Percentiles rank a stretch among this genome's conserved stretches.
Evolutionary conservation across 306 rosid genomes (phyloP).

Genomic region (Quercus robur): DNA sequence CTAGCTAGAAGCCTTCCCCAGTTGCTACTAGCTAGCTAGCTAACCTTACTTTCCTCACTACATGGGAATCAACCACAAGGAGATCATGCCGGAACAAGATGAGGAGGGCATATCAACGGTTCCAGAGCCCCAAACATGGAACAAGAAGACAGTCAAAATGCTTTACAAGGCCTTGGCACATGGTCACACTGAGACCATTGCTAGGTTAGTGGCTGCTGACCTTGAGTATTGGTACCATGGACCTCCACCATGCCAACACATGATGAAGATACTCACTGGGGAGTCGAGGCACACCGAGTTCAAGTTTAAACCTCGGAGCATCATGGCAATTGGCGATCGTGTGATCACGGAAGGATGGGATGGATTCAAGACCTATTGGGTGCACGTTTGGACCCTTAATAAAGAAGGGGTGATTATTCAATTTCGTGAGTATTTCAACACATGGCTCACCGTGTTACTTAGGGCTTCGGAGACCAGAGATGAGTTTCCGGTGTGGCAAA

Average conservation of each 20-base stretch:
- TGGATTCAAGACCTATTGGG: constrained; percentile 22
- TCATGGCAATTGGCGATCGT: constrained; percentile 14
- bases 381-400: constrained; percentile 28
- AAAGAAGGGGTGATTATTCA: constrained; percentile 20
- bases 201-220: constrained; percentile 1
- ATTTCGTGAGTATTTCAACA: constrained; percentile 24
- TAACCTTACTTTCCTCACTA: neutral
- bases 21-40: neutral
- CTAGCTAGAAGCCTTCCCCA: neutral
- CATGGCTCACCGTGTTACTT: constrained; percentile 26
- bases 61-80: neutral
- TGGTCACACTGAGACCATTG: constrained; percentile 3
- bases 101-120: neutral
- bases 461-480: neutral
- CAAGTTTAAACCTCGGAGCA: constrained; percentile 25
- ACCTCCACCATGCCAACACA: constrained; percentile 27
- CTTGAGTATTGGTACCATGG: constrained; percentile 39
- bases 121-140: neutral
- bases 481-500: constrained; percentile 19
- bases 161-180: constrained; percentile 26
- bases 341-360: constrained; percentile 28
- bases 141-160: neutral
- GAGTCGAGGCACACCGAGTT: constrained; percentile 15
- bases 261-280: constrained; percentile 28
- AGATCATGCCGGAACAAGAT: neutral